Conservation (phyloP, 768 basidiomycete species). For the Rhizopogon sp. region DNA sequence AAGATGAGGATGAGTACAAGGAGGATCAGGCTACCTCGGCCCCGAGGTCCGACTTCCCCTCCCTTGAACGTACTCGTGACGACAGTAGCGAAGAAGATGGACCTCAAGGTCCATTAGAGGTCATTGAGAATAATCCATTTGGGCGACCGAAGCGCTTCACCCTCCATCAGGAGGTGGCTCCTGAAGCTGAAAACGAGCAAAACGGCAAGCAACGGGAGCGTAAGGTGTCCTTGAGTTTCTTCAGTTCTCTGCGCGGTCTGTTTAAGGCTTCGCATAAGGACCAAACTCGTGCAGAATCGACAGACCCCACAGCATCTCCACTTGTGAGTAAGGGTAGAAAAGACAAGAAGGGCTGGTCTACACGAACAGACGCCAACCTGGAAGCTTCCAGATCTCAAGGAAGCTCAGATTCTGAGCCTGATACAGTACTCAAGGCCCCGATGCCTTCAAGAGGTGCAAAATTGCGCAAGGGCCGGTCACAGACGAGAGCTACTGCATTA, state of each 20-base stretch:
- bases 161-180: neutral
- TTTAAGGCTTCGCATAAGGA: conserved; percentile 16
- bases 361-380: conserved; percentile 21
- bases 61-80: neutral
- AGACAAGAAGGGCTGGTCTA: conserved; percentile 18
- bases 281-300: conserved; percentile 10
- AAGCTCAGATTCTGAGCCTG: conserved; percentile 15
- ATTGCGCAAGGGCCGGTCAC: conserved; percentile 8
- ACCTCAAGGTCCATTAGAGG: conserved; percentile 11
- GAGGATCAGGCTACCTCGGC: neutral
- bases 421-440: neutral
- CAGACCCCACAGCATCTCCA: neutral
- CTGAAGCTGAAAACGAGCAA: neutral
- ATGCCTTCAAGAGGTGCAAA: conserved; percentile 3
- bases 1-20: conserved; percentile 9
- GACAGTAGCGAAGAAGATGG: conserved; percentile 17
- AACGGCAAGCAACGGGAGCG: conserved; percentile 14
- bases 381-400: neutral
- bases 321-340: neutral
- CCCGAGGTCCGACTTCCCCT: neutral
- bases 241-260: conserved; percentile 22
- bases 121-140: conserved; percentile 23
- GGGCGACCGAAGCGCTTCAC: conserved; percentile 8
- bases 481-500: neutral
- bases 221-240: conserved; percentile 14